Percentiles rank a stretch among this genome's conserved stretches.
Conservation (phyloP, 768 basidiomycete species). For the Podaxis carcinomalis region DNA sequence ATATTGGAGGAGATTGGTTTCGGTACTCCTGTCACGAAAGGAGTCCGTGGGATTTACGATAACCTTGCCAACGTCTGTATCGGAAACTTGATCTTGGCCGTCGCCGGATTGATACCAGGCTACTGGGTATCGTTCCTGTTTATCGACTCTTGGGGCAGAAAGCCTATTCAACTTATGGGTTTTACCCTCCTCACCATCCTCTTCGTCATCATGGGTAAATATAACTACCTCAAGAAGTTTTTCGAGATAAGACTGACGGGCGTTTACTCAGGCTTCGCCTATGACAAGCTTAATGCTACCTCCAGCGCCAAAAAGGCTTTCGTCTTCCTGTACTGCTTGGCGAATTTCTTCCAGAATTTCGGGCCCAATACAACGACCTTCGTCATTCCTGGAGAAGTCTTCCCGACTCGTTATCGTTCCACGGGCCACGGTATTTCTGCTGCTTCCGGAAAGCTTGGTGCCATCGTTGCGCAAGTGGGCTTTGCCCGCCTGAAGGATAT, state of each 20-base stretch:
- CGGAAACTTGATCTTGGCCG: constrained; percentile 74
- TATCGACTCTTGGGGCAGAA: constrained; percentile 79
- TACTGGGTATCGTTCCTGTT: constrained; percentile 65
- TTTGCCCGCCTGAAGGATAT: constrained; percentile 68
- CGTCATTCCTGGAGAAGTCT: constrained; percentile 75
- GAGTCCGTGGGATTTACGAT: constrained; percentile 42
- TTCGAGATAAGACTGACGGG: not conserved
- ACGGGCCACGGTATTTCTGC: constrained; percentile 84
- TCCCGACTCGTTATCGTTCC: constrained; percentile 87
- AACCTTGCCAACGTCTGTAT: constrained; percentile 61
- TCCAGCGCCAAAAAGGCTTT: constrained; percentile 48
- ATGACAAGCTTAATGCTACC: constrained; percentile 49
- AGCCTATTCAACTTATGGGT: constrained; percentile 78
- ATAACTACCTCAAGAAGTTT: not conserved
- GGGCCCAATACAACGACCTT: constrained; percentile 82
- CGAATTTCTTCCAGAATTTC: constrained; percentile 90
- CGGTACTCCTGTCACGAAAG: constrained; percentile 38
- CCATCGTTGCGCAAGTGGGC: constrained; percentile 76
- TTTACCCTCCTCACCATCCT: constrained; percentile 63
- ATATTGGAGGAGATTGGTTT: constrained; percentile 76
- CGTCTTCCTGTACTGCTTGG: constrained; percentile 81
- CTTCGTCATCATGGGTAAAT: constrained; percentile 67
- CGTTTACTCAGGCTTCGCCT: constrained; percentile 55
- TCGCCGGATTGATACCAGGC: constrained; percentile 79
- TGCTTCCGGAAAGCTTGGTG: constrained; percentile 79